Conservation (phyloP, 176 grass and related monocot genomes). For the Phoenix roebelenii region DNA sequence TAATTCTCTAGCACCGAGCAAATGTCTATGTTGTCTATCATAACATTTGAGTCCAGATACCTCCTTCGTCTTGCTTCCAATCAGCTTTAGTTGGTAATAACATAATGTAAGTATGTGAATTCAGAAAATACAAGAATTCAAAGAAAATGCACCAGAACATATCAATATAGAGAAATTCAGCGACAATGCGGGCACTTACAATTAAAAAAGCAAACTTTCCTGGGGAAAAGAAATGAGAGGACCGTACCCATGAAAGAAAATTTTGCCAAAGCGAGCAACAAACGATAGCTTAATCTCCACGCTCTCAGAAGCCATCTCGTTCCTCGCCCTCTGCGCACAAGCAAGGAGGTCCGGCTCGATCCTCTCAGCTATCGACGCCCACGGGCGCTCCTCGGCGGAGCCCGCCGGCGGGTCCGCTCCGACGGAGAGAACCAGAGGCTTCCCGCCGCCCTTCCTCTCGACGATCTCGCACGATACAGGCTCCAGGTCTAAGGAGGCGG, state of each 20-base stretch:
- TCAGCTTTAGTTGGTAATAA: too few relatives aligned
- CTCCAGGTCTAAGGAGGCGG: constrained; percentile 3
- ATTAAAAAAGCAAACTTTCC: neutral
- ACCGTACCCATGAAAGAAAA: constrained; percentile 27
- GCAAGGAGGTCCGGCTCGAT: constrained; percentile 13
- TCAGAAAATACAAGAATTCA: too few relatives aligned
- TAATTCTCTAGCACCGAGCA: too few relatives aligned
- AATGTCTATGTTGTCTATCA: too few relatives aligned
- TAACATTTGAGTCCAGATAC: too few relatives aligned
- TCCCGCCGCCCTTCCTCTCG: constrained; percentile 7
- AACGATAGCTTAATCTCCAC: constrained; percentile 13
- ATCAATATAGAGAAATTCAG: too few relatives aligned
- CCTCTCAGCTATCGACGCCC: constrained; percentile 16
- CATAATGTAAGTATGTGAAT: too few relatives aligned
- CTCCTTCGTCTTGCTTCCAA: too few relatives aligned
- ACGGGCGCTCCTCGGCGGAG: constrained; percentile 15
- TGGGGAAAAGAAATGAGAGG: neutral
- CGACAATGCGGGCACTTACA: neutral
- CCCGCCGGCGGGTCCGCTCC: neutral
- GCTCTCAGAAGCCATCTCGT: neutral
- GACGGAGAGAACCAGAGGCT: constrained; percentile 18
- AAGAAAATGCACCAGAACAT: too few relatives aligned
- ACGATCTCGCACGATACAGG: constrained; percentile 9
- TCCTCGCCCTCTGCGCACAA: constrained; percentile 9
- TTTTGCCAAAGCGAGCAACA: constrained; percentile 22